Evolutionary conservation across 2,329 filamentous ascomycete species (phyloP), one percentile per base, ranked within the genome.

Genomic region (Kalmusia sp.): DNA sequence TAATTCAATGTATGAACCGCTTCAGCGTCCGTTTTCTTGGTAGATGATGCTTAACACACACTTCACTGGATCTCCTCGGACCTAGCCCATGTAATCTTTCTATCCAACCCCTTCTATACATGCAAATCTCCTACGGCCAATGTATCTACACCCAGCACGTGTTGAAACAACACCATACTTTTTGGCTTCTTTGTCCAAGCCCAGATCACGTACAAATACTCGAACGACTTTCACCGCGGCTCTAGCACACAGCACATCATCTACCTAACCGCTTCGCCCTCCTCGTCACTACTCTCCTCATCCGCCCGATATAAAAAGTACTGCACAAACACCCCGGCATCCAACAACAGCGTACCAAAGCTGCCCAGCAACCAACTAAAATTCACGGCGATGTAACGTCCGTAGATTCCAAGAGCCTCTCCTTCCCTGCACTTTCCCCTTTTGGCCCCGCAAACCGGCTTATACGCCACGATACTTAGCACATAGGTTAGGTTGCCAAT

Each of bases 401-500:
- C 86, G 73, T 98, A 98, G 11, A 93, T 80, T 1, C 72, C 76
- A 9, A 72, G 70, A 0, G 84, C 84, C 75, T 96, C 91, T 0
- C 87, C 90, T 0, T 81, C 77, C 22, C 72, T 73, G 76, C 93
- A 96, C 4, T 35, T 72, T 67, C 17, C 44, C 67, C 53, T 61
- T 49, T n/a, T n/a, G n/a, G n/a, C n/a, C 52, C 52, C 51, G 62
- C 91, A 96, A 25, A 83, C 79, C 0, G 93, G 91, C 54, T 93
- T 91, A 68, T 92, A 98, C 1, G 92, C 93, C 59, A 98, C 83
- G 63, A 99, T 98, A 31, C 89, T 93, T 31, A 96, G 79, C 15
- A 97, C 93, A 68, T 96, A 98, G 0, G 93, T 97, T 60, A 96
- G 75, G 72, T 99, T 99, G 2, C 95, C 95, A 5, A 98, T 85